Conservation (phyloP, 495 filamentous ascomycete genomes). For the Clohesyomyces aquaticus region DNA sequence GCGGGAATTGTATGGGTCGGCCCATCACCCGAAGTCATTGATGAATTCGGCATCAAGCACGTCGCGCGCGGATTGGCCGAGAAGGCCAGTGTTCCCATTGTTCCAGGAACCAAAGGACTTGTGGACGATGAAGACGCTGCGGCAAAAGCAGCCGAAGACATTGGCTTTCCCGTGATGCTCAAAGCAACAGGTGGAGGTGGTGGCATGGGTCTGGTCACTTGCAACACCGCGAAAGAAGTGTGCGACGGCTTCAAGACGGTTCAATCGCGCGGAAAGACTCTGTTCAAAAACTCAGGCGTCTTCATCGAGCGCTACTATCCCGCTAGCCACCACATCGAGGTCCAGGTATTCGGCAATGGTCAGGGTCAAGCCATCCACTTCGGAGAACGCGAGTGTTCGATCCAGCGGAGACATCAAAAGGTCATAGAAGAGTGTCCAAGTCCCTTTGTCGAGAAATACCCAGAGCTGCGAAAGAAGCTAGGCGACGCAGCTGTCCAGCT, state of each 20-base stretch:
- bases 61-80: conserved; percentile 56
- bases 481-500: conserved; percentile 56
- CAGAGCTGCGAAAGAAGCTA: conserved; percentile 54
- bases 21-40: conserved; percentile 57
- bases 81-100: conserved; percentile 57
- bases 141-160: conserved; percentile 46
- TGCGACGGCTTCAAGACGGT: conserved; percentile 42
- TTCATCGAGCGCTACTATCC: conserved; percentile 42
- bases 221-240: conserved; percentile 41
- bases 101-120: conserved; percentile 55
- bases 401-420: conserved; percentile 64
- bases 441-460: conserved; percentile 54
- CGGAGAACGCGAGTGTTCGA: conserved; percentile 63
- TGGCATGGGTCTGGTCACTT: conserved; percentile 57
- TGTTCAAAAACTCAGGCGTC: conserved; percentile 45
- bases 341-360: conserved; percentile 63
- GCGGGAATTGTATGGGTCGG: conserved; percentile 62
- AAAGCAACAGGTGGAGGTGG: conserved; percentile 64
- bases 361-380: conserved; percentile 54
- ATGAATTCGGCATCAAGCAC: conserved; percentile 63
- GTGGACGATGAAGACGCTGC: conserved; percentile 54
- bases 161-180: conserved; percentile 62
- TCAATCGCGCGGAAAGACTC: conserved; percentile 39
- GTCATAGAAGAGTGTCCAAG: conserved; percentile 61
- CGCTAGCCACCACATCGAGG: conserved; percentile 58